Conservation (phyloP, 148 eudicot species). For the Chenopodium suecicum region DNA sequence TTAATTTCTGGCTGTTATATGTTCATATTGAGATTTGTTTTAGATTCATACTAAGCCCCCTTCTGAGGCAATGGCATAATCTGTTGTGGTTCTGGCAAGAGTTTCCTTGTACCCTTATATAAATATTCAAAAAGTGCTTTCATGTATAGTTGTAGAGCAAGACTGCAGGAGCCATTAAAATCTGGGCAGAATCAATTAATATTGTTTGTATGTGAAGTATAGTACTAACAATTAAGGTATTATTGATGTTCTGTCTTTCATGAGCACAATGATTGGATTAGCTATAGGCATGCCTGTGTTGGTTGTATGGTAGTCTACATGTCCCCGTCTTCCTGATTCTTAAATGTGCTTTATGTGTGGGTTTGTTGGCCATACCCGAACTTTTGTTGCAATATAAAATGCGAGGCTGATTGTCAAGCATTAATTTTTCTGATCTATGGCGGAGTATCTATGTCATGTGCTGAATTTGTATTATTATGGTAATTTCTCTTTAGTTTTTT, state of each 20-base stretch:
- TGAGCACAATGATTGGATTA: not conserved
- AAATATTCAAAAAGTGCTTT: too few relatives aligned
- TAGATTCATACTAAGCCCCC: too few relatives aligned
- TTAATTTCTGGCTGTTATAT: not conserved
- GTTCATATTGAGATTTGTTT: not conserved
- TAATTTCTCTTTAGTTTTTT: not conserved
- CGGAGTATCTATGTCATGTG: not conserved
- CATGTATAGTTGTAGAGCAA: too few relatives aligned
- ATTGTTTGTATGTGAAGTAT: not conserved
- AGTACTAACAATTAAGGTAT: not conserved
- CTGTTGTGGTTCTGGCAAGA: too few relatives aligned
- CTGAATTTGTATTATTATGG: not conserved
- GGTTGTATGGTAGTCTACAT: not conserved
- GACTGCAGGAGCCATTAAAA: too few relatives aligned
- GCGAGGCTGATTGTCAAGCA: not conserved
- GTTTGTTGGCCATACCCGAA: not conserved
- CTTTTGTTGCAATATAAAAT: not conserved
- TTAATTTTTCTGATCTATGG: not conserved
- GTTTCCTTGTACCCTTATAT: too few relatives aligned
- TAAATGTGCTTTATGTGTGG: not conserved
- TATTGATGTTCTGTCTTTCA: not conserved
- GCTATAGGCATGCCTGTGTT: not conserved
- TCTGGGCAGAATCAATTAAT: too few relatives aligned
- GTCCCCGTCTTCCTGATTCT: not conserved
- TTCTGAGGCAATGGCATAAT: too few relatives aligned